Percentiles rank a stretch among this genome's conserved stretches.
Conservation (phyloP, 2,329 filamentous ascomycete genomes). For the Botryotinia convoluta region DNA sequence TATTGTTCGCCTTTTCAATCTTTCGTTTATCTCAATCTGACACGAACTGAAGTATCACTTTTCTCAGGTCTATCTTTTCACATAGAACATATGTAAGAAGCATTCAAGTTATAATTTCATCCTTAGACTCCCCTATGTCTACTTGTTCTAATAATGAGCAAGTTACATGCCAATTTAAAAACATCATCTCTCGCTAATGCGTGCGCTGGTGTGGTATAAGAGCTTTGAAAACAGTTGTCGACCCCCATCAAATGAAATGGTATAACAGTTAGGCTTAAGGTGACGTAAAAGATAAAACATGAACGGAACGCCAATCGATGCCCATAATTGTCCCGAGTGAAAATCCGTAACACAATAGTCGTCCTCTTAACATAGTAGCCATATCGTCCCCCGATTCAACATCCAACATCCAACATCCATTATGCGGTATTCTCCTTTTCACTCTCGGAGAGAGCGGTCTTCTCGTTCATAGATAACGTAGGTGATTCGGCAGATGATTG, state of each 20-base stretch:
- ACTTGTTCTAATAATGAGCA: constrained; percentile 9
- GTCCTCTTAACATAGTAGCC: constrained; percentile 3
- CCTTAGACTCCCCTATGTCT: constrained; percentile 2
- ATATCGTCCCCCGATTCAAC: background rate
- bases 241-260: constrained; percentile 18
- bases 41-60: background rate
- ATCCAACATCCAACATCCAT: background rate
- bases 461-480: constrained; percentile 7
- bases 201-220: constrained; percentile 17
- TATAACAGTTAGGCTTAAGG: constrained; percentile 9
- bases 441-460: background rate
- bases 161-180: constrained; percentile 3
- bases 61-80: background rate
- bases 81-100: background rate
- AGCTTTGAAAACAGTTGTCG: constrained; percentile 13
- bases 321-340: constrained; percentile 15
- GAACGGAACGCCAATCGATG: constrained; percentile 19
- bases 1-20: background rate
- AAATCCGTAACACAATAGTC: constrained; percentile 6
- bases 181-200: constrained; percentile 10
- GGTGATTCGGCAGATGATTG: constrained; percentile 8
- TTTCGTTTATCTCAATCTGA: background rate
- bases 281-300: constrained; percentile 14
- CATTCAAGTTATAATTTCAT: background rate
- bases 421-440: constrained; percentile 11